phyloP scores from a whole-genome alignment of 1,284 basidiomycete species.

The Prillingera fragicola region DNA sequence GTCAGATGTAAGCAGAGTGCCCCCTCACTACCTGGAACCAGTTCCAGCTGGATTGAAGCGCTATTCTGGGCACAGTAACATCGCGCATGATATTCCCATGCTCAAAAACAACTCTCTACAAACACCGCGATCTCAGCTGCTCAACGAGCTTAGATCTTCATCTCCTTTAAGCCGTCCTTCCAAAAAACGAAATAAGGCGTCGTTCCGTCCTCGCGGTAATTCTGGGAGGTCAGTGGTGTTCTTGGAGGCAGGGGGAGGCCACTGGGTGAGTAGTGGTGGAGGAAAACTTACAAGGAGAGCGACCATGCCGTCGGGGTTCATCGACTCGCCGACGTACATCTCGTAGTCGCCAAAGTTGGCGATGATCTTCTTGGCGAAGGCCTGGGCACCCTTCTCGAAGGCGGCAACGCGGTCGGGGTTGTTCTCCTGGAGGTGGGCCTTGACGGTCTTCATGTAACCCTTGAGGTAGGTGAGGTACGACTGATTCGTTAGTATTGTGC shows the following conservation, averaged over 20 bases:
- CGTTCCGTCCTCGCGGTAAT: conserved; percentile 55
- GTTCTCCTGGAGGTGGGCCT: conserved; percentile 56
- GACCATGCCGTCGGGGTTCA: conserved; percentile 86
- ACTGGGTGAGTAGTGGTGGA: not conserved
- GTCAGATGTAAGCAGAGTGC: too few species aligned
- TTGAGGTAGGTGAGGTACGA: conserved; percentile 80
- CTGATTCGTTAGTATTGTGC: conserved; percentile 19
- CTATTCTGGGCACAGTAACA: too few species aligned
- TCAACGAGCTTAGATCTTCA: conserved; percentile 37
- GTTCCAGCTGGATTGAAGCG: too few species aligned
- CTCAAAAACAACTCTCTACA: too few species aligned
- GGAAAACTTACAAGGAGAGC: conserved; percentile 61
- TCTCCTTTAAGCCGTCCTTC: conserved; percentile 79
- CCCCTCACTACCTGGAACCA: too few species aligned
- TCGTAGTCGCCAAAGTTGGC: conserved; percentile 69
- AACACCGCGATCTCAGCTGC: too few species aligned
- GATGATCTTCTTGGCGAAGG: conserved; percentile 81
- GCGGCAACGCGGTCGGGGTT: conserved; percentile 65
- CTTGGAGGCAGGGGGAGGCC: too few species aligned
- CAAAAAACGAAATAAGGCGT: conserved; percentile 84
- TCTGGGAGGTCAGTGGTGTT: conserved; percentile 25
- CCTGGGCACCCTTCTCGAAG: conserved; percentile 78
- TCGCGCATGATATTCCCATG: too few species aligned
- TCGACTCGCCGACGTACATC: conserved; percentile 73
- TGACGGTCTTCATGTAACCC: conserved; percentile 80